phyloP scores from a whole-genome alignment of 768 basidiomycete genomes.

The Flagelloscypha sp. region DNA sequence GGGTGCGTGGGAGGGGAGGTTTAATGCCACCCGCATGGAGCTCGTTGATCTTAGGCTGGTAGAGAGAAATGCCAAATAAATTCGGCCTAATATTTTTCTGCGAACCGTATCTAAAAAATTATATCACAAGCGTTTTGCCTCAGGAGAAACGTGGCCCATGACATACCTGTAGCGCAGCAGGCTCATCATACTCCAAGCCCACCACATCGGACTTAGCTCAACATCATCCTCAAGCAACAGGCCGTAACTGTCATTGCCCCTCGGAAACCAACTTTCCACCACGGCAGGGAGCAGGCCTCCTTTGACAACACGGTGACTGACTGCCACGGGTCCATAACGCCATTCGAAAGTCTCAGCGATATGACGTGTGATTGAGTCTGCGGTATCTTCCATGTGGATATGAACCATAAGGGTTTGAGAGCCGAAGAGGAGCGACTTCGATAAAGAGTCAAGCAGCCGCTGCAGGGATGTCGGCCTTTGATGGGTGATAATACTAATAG shows the following conservation, averaged over 20 bases:
- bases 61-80: constrained; percentile 77
- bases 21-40: constrained; percentile 59
- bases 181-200: constrained; percentile 80
- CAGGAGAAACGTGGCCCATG: neutral
- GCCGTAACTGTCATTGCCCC: constrained; percentile 64
- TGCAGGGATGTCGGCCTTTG: constrained; percentile 62
- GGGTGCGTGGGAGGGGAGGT: constrained; percentile 53
- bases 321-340: constrained; percentile 48
- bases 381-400: constrained; percentile 70
- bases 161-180: constrained; percentile 64
- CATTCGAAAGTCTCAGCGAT: constrained; percentile 46
- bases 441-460: constrained; percentile 59
- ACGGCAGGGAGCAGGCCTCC: constrained; percentile 77
- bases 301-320: constrained; percentile 70
- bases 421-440: constrained; percentile 53
- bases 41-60: constrained; percentile 80
- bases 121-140: neutral
- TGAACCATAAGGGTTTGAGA: constrained; percentile 56
- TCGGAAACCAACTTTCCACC: constrained; percentile 86
- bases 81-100: constrained; percentile 28
- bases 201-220: constrained; percentile 77
- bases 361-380: constrained; percentile 51
- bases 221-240: constrained; percentile 81
- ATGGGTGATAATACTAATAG: constrained; percentile 71
- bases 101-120: constrained; percentile 45